Base-by-base conservation (phyloP, 176 grass and related monocot species). In the Otatea glauca region DNA sequence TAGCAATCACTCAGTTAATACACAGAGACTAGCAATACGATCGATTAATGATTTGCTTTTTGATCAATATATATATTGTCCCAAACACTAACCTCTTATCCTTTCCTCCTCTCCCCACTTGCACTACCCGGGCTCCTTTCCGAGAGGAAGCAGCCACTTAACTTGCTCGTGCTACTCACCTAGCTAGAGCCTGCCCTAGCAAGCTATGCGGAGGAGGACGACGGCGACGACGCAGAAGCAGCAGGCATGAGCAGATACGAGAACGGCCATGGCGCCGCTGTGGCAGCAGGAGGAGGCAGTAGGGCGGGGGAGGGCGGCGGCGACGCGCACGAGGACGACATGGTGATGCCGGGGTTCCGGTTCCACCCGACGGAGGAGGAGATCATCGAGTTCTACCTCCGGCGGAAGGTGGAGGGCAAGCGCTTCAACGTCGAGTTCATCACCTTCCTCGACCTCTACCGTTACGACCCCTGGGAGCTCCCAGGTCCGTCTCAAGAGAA, bases 341-440 rank as follows among this genome's bases (percentile, higher is more conserved):
- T 96, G 2, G 81, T 99, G 43, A 99, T 99, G 96, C 96, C 96
- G 12, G 96, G 96, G 12, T 99, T 99, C 78, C 88, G 96, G 62
- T 99, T 99, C 87, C 96, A 99, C 86, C 96, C 96, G 10, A 99
- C 96, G 25, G 96, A 99, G 87, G 96, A 99, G 89, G 96, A 99
- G 92, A 85, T 99, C 45, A 99, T 99, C 92, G 96, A 99, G 38
- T 99, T 99, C 89, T 99, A 99, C 84, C 92, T 99, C 82, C 71
- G 93, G 1, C 88, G 97, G 21, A 99, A 94, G 88, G 93, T 99
- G 56, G 97, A 99, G 66, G 97, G 97, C 79, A 96, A 92, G 78
- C 90, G 88, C 87, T 96, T 99, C 97, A 96, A 99, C 78, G 84
- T 96, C 63, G 97, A 99, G 54, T 88, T 99, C 78, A 99, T 99